Base-by-base conservation (phyloP, 2,329 filamentous ascomycete species). In the Xenoacremonium recifei region DNA sequence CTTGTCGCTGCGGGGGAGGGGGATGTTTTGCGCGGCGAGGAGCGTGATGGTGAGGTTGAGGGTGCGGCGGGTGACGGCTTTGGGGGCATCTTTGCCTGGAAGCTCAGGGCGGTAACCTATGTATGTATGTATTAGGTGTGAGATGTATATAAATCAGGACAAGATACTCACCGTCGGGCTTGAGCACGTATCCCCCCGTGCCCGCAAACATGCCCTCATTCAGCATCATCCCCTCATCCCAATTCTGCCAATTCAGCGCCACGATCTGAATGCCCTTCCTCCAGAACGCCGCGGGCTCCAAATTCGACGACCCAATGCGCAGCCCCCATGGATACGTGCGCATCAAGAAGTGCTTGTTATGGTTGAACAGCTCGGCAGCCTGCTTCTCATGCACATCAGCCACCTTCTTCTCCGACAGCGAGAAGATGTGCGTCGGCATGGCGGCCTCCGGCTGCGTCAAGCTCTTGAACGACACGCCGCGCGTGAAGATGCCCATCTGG, bases 211-310 rank as follows among this genome's bases (percentile, higher is more conserved):
- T 93, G 54, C 82, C 91, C 59, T 93, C 84, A 60, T 96, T 96
- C 12, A 96, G 77, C 92, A 96, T 96, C 84, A 95, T 95, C 21
- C 89, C 90, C 54, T 89, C 85, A 58, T 96, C 90, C 64, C 87
- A 84, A 47, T 84, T 85, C 65, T 97, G 91, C 89, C 91, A 97
- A 67, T 96, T 96, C 47, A 97, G 72, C 0, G 91, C 91, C 2
- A 95, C 89, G 54, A 96, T 85, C 65, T 96, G 91, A 3, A 95
- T 85, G 12, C 91, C 91, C 50, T 88, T 84, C 21, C 89, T 79
- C 91, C 91, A 96, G 65, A 91, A 93, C 4, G 85, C 76, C 1
- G 82, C 79, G 4, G 92, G 90, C 53, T 96, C 89, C 11, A 95
- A 73, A 60, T 96, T 97, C 1, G 88, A 93, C 0, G 89, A 95